phyloP scores from a whole-genome alignment of 169 alveolate genomes.

The Eimeria necatrix region DNA sequence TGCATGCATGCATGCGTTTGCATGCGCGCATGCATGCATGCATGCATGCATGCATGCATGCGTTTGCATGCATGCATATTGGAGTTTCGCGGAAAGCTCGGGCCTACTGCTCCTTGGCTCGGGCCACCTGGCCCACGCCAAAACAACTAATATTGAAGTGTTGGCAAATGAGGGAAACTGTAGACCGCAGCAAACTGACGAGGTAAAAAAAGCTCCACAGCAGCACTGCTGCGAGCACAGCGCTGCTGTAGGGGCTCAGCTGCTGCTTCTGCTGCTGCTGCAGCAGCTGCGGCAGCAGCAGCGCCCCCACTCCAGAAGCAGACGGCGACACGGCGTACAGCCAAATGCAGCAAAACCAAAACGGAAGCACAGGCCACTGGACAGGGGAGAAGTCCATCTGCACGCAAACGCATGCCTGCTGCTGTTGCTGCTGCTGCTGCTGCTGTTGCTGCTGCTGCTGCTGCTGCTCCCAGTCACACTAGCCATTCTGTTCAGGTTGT shows the following conservation, averaged over 20 bases:
- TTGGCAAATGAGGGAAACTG: conserved; percentile 45
- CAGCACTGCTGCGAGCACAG: conserved; percentile 1
- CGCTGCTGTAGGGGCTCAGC: conserved; percentile 34
- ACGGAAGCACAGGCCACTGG: conserved; percentile 72
- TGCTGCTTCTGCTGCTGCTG: conserved; percentile 44
- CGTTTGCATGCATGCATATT: not conserved
- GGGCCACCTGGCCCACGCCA: not conserved
- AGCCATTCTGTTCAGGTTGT: no score
- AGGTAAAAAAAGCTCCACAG: conserved; percentile 62
- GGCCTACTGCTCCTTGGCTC: not conserved
- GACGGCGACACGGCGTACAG: conserved; percentile 46
- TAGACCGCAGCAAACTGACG: conserved; percentile 7
- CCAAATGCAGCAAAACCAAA: conserved; percentile 32
- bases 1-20: not conserved
- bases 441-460: not conserved
- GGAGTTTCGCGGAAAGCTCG: not conserved
- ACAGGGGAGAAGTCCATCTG: conserved; percentile 63
- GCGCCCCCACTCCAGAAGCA: conserved; percentile 3
- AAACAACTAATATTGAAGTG: conserved; percentile 51
- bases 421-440: not conserved
- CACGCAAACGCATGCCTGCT: not conserved
- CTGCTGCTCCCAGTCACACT: not conserved
- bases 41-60: conserved; percentile 8
- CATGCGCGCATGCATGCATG: not conserved
- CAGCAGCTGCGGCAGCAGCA: conserved; percentile 4